Evolutionary conservation across 805 yeast genomes (phyloP), one percentile per base, ranked within the genome.

Genomic region (Peterozyma xylosa): DNA sequence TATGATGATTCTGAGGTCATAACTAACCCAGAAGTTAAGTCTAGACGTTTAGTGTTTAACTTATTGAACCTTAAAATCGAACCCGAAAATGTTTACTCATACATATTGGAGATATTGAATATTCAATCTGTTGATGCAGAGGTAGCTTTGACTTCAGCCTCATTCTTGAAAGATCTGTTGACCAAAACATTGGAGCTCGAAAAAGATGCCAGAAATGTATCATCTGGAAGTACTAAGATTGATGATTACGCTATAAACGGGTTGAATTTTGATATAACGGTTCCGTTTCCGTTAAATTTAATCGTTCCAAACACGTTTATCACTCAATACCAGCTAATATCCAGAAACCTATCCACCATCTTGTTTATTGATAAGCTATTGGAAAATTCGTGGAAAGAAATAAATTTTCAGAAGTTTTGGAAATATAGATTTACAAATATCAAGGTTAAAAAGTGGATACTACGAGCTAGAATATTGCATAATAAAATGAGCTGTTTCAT

Each of bases 211-310:
- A 47, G 42, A 7, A 43, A 32, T 15, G 38, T 33, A 13, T 42
- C 39, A 35, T 51, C 59, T 9, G 46, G 50, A n/a, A 57, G 48
- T 54, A 63, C 58, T 50, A 67, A 53, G 48, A 63, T 53, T 42
- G 73, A 62, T 48, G 60, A 67, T 29, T 68, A 67, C 38, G 55
- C 77, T 1, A 66, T 82, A 1, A 67, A 79, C 39, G 72, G 73
- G 41, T 58, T 83, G 10, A 76, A 74, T 46, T 60, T 83, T 38
- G 78, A 80, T 36, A 47, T 82, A 7, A 61, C 71, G n/a, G 60
- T 90, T 17, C 96, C 97, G 3, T 93, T 87, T 57, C 99, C 99
- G 0, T 62, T 88, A 40, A 88, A 88, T 54, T 67, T 91, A 21
- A 69, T 93, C 1, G 64, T 88, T 1, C 78, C 85, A 14, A 75